Evolutionary conservation across 2,329 filamentous ascomycete species (phyloP).

Genomic region (Cladosporium sp.): DNA sequence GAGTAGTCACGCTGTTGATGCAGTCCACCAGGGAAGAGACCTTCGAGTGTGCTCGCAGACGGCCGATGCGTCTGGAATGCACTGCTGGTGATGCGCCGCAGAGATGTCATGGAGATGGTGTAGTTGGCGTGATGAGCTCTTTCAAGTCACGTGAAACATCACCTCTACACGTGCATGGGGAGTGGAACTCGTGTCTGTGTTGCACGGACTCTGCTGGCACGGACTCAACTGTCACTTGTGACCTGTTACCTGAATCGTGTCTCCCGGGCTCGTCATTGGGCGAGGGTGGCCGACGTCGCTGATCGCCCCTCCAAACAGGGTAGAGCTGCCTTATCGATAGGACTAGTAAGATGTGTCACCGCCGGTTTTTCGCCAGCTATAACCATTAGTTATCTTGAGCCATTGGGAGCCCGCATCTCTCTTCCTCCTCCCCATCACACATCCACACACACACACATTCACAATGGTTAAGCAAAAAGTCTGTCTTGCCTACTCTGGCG

Average conservation of each 20-base stretch:
- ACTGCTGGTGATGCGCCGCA: neutral
- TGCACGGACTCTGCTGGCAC: no score
- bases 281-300: neutral
- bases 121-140: neutral
- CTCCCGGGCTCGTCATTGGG: neutral
- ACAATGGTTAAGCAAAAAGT: constrained; percentile 42
- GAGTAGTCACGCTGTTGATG: neutral
- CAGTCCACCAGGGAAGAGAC: neutral
- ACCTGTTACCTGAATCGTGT: neutral
- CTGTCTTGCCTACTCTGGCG: constrained; percentile 50
- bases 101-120: neutral
- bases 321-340: neutral
- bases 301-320: neutral
- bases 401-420: neutral
- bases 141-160: constrained; percentile 1
- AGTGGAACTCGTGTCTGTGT: neutral
- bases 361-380: constrained; percentile 4
- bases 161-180: neutral
- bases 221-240: no score
- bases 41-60: neutral
- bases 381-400: neutral
- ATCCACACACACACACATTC: constrained; percentile 8
- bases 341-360: constrained; percentile 1
- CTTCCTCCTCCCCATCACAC: neutral
- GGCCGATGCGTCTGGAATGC: neutral